Conservation (phyloP, 768 basidiomycete species). For the Lactarius indigo region DNA sequence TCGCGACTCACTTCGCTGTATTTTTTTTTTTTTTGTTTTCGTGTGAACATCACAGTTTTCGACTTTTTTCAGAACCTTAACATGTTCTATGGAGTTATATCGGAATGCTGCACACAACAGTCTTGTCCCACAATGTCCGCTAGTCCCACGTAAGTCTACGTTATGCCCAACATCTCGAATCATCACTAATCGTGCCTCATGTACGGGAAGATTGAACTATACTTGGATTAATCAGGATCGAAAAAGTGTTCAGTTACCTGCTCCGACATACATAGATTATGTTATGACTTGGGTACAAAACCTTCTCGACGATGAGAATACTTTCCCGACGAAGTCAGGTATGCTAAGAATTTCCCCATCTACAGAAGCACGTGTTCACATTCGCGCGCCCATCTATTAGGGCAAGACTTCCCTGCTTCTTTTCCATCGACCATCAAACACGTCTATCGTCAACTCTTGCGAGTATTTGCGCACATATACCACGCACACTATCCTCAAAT, state of each 20-base stretch:
- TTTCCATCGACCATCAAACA: slow-evolving; percentile 92
- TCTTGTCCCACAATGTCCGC: slow-evolving; percentile 92
- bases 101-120: slow-evolving; percentile 89
- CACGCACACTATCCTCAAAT: slow-evolving; percentile 91
- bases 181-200: background rate
- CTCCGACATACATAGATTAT: slow-evolving; percentile 96
- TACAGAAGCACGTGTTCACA: background rate
- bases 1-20: background rate
- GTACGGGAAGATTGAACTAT: slow-evolving; percentile 70
- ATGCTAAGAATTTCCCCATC: slow-evolving; percentile 28
- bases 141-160: slow-evolving; percentile 61
- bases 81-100: slow-evolving; percentile 91
- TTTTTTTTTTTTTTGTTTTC: slow-evolving; percentile 19
- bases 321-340: slow-evolving; percentile 97
- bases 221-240: slow-evolving; percentile 92
- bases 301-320: slow-evolving; percentile 87
- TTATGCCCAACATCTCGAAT: background rate
- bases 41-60: slow-evolving; percentile 55
- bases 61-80: slow-evolving; percentile 98
- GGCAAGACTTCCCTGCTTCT: slow-evolving; percentile 78
- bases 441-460: slow-evolving; percentile 93
- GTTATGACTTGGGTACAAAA: slow-evolving; percentile 98
- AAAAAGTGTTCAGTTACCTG: slow-evolving; percentile 81
- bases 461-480: slow-evolving; percentile 96
- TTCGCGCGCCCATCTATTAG: slow-evolving; percentile 38